Conservation (phyloP, 1,284 basidiomycete species). For the Tilletia setariae region DNA sequence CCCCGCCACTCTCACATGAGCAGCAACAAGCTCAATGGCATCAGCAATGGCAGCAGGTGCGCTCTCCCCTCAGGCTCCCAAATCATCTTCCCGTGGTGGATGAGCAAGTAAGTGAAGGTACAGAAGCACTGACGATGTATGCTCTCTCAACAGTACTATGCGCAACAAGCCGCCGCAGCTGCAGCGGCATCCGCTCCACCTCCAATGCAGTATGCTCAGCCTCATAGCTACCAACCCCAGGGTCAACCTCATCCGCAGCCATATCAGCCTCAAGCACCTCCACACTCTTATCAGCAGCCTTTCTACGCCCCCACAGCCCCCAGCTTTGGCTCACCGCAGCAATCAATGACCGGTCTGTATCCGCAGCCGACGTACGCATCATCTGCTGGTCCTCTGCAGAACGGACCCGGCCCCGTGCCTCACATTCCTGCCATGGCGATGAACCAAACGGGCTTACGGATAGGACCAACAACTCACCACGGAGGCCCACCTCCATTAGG, state of each 20-base stretch:
- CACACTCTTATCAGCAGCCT: not conserved
- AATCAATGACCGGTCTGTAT: not conserved
- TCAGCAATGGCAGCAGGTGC: conserved; percentile 17
- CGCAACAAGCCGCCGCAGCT: not conserved
- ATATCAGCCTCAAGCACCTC: not conserved
- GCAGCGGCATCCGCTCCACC: not conserved
- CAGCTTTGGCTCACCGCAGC: not conserved
- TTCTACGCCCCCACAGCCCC: not conserved
- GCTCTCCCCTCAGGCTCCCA: not conserved
- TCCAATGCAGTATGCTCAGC: not conserved
- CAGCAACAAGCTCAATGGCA: conserved; percentile 16
- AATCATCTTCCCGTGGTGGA: not conserved
- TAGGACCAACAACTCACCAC: not conserved
- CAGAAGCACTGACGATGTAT: not conserved
- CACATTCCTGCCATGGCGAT: not conserved
- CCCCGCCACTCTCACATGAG: conserved; percentile 5
- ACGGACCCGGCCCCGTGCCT: not conserved
- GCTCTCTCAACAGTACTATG: not conserved
- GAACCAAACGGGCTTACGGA: not conserved
- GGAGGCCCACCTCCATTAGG: not conserved
- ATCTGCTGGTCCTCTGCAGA: not conserved
- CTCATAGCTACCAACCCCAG: not conserved
- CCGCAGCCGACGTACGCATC: conserved; percentile 4
- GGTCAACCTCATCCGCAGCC: not conserved
- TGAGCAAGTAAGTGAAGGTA: not conserved